These are phyloP conservation scores for Claviceps maximensis DNA, from an alignment of 2,329 filamentous ascomycete species.

Conservation along the genomic window DNA sequence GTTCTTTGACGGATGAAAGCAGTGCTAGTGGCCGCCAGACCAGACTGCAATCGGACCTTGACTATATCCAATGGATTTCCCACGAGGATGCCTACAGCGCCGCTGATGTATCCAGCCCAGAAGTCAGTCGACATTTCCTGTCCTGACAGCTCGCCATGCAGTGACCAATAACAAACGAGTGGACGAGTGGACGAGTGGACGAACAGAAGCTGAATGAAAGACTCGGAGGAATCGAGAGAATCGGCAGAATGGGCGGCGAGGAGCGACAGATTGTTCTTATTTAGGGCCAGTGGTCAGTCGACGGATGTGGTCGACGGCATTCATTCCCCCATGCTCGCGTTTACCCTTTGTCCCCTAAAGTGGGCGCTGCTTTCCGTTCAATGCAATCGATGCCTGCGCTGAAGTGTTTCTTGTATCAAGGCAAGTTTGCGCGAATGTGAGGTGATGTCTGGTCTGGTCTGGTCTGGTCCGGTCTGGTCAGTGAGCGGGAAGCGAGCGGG, in stretches of 20 bases:
- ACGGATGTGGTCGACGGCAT: background rate
- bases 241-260: background rate
- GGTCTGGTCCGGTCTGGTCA: too few relatives aligned
- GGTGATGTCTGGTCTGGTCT: too few relatives aligned
- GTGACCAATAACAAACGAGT: background rate
- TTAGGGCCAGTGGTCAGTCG: background rate
- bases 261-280: background rate
- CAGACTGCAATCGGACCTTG: conserved; percentile 56
- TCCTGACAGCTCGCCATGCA: background rate
- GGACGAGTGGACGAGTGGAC: too few relatives aligned
- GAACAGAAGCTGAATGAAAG: too few relatives aligned
- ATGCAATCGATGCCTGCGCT: too few relatives aligned
- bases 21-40: conserved; percentile 4
- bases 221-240: too few relatives aligned
- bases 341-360: background rate
- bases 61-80: conserved; percentile 71
- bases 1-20: conserved; percentile 16
- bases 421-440: too few relatives aligned
- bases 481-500: too few relatives aligned
- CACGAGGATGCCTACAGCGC: conserved; percentile 72
- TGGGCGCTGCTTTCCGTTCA: background rate
- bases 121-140: conserved; percentile 72
- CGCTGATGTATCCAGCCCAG: conserved; percentile 84
- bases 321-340: background rate
- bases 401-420: too few relatives aligned